Evolutionary conservation across 73 alveolate species (phyloP).

Genomic region (Stentor coeruleus): DNA sequence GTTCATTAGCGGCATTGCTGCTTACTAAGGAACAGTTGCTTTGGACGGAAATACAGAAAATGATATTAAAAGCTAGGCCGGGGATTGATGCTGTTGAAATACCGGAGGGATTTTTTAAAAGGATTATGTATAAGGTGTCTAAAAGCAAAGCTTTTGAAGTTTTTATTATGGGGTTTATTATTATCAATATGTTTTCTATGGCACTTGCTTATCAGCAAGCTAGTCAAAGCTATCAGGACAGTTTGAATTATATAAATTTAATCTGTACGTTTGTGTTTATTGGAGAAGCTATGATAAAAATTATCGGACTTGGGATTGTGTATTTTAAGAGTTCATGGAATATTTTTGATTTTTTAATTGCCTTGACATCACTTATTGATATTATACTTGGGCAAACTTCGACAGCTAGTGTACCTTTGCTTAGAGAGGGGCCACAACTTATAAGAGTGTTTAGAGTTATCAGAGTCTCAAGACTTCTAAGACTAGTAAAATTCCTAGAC

Average conservation of each 20-base stretch:
- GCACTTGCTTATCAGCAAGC: conserved; percentile 75
- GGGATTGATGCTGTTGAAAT: conserved; percentile 45
- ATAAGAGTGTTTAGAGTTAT: conserved; percentile 91
- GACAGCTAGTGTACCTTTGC: conserved; percentile 44
- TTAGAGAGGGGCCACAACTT: conserved; percentile 82
- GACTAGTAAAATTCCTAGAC: conserved; percentile 63
- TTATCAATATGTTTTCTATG: conserved; percentile 75
- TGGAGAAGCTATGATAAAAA: conserved; percentile 75
- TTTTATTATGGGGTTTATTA: conserved; percentile 47
- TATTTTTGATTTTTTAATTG: conserved; percentile 92
- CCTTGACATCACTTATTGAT: conserved; percentile 78
- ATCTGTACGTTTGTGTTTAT: conserved; percentile 75
- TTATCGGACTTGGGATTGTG: conserved; percentile 72
- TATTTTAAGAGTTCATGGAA: conserved; percentile 90
- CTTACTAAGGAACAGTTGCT: conserved; percentile 47
- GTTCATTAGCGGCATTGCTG: conserved; percentile 34
- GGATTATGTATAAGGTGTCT: conserved; percentile 63
- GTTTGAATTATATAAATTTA: conserved; percentile 60
- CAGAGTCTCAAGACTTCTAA: conserved; percentile 64
- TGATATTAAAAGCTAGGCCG: conserved; percentile 31
- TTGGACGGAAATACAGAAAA: conserved; percentile 62
- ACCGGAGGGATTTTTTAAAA: conserved; percentile 51
- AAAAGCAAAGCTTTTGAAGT: conserved; percentile 77
- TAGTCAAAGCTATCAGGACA: conserved; percentile 26
- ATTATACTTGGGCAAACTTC: conserved; percentile 66